Evolutionary conservation across 495 filamentous ascomycete genomes (phyloP), one percentile per base, ranked within the genome.

Genomic region (Chlorociboria aeruginascens): DNA sequence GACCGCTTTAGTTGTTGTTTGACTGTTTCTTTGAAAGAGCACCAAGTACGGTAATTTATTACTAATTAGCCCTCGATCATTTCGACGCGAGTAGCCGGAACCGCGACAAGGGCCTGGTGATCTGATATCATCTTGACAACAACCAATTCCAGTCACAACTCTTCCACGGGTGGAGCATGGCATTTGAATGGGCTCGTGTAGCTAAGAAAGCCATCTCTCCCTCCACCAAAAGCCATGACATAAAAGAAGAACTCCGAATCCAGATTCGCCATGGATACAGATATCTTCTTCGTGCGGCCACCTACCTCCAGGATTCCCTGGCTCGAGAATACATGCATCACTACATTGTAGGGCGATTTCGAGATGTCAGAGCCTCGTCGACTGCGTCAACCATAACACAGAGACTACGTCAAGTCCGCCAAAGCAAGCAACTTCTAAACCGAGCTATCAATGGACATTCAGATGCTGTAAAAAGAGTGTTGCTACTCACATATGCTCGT

Each of bases 211-310:
- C 31, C 39, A 32, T 38, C 44, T 43, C 39, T 52, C 43, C 35
- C 28, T 44, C 36, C 34, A 6, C 11, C 11, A 36, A 11, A 36
- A 11, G 11, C 34, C 34, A 36, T 12, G 14, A 36, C 11, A 36
- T 36, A 36, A 11, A 36, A 36, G 20, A 25, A 25, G 20, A 25
- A 25, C 20, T 25, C 20, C 20, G 20, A 2, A 25, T 25, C 20
- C 71, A 73, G 53, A 67, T 77, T 1, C 67, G 76, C 29, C 78
- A 83, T 59, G 65, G 92, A 30, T 78, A 83, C 53, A 81, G 92
- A 31, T 77, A 81, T 32, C 72, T 93, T 7, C 79, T 96, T 40
- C 86, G 90, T 52, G 83, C 95, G 69, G 76, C 79, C 20, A 79
- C 82, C 48, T 94, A 95, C 60, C 79, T 98, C 20, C 88, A 88